Percentiles rank a stretch among this genome's conserved stretches.
Evolutionary conservation across 805 yeast genomes (phyloP).

Genomic region (Candida qinlingensis): DNA sequence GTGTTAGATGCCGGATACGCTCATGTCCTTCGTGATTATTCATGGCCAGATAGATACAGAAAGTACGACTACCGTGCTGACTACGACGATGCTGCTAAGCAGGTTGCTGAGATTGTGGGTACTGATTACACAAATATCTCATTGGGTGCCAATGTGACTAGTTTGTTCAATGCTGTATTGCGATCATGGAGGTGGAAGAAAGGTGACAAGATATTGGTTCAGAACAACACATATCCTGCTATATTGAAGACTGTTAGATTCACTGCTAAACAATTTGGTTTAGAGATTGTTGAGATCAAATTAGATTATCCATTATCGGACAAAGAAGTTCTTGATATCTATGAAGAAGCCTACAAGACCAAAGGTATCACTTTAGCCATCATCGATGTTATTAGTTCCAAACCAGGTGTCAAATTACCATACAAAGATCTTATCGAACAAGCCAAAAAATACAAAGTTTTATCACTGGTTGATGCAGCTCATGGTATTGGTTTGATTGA

Average conservation of each 20-base stretch:
- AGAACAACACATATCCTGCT: conserved; percentile 10
- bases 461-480: conserved; percentile 68
- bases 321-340: conserved; percentile 32
- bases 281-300: conserved; percentile 33
- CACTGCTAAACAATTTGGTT: conserved; percentile 23
- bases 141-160: conserved; percentile 49
- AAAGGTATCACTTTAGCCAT: conserved; percentile 37
- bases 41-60: conserved; percentile 43
- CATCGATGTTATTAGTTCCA: conserved; percentile 54
- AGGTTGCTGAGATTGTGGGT: conserved; percentile 36
- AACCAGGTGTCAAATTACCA: conserved; percentile 61
- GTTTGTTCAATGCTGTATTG: conserved; percentile 48
- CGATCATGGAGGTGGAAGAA: conserved; percentile 42
- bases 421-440: conserved; percentile 40
- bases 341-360: conserved; percentile 26
- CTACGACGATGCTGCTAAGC: conserved; percentile 30
- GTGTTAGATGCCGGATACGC: conserved; percentile 35
- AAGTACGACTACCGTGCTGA: conserved; percentile 24
- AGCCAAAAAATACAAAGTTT: conserved; percentile 40
- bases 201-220: conserved; percentile 39
- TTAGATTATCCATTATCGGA: conserved; percentile 41
- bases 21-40: conserved; percentile 22
- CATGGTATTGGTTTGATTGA: conserved; percentile 57
- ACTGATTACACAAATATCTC: conserved; percentile 43
- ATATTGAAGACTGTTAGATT: conserved; percentile 12